These are phyloP conservation scores for Prunus yedoensis DNA, from an alignment of 331 rosid species.

Conservation along the genomic window DNA sequence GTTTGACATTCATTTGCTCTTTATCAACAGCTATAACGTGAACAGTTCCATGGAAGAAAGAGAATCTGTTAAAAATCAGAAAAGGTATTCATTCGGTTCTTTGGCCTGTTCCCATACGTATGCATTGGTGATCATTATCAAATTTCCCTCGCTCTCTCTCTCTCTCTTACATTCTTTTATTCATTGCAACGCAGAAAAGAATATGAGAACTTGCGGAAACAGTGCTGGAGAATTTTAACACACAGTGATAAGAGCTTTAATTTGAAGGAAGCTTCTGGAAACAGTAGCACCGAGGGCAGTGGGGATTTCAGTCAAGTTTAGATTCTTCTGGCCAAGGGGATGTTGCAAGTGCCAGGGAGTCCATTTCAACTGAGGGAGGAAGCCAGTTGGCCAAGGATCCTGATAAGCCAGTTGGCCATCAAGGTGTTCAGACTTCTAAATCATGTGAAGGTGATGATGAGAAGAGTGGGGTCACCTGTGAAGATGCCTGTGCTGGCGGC, in stretches of 20 bases:
- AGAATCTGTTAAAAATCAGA: conserved; percentile 45
- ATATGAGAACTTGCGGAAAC: conserved; percentile 75
- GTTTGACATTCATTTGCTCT: conserved; percentile 33
- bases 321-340: conserved; percentile 71
- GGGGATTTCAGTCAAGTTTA: conserved; percentile 45
- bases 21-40: conserved; percentile 66
- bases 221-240: conserved; percentile 57
- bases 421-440: conserved; percentile 16
- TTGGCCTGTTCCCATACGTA: neutral
- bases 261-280: conserved; percentile 49
- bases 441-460: conserved; percentile 54
- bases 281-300: conserved; percentile 49
- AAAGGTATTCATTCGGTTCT: conserved; percentile 47
- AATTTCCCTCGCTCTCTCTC: neutral
- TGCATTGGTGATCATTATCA: neutral
- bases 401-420: conserved; percentile 43
- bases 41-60: conserved; percentile 77
- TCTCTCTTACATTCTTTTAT: neutral
- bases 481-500: conserved; percentile 52
- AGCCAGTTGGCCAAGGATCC: conserved; percentile 51
- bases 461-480: conserved; percentile 48
- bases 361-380: conserved; percentile 65
- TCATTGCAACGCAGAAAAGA: conserved; percentile 54
- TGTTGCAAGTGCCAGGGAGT: conserved; percentile 61
- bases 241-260: conserved; percentile 45